phyloP scores from a whole-genome alignment of 2,329 filamentous ascomycete genomes.

The Fusarium nurragi region DNA sequence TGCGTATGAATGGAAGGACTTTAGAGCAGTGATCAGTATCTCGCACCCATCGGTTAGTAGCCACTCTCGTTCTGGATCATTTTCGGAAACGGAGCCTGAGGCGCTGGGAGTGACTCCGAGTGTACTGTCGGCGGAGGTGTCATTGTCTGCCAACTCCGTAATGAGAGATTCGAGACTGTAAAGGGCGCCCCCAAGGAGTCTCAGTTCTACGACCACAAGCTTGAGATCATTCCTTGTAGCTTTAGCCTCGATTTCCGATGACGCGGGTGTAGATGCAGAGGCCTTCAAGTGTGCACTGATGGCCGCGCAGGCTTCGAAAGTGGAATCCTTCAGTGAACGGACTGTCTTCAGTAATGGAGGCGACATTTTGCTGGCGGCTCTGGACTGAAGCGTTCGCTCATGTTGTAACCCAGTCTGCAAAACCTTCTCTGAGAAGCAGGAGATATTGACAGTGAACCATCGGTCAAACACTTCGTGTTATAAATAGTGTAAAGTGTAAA shows the following conservation, averaged over 20 bases:
- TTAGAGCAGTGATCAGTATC: constrained; percentile 29
- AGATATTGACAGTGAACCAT: not conserved
- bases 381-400: not conserved
- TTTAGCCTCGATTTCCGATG: not conserved
- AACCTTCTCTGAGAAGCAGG: not conserved
- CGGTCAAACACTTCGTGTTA: not conserved
- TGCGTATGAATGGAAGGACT: constrained; percentile 19
- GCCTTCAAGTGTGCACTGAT: constrained; percentile 25
- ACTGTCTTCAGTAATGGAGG: constrained; percentile 27
- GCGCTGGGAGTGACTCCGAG: constrained; percentile 5
- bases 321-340: constrained; percentile 27
- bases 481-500: not conserved
- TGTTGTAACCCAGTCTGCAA: not conserved
- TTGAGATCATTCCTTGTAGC: constrained; percentile 25
- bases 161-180: constrained; percentile 40
- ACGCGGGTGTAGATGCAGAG: not conserved
- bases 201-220: constrained; percentile 31
- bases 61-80: constrained; percentile 25
- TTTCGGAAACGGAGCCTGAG: constrained; percentile 1
- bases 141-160: constrained; percentile 29
- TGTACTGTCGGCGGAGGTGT: constrained; percentile 15
- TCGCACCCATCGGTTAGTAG: constrained; percentile 37
- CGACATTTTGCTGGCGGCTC: constrained; percentile 17
- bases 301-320: constrained; percentile 28
- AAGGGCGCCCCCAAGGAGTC: constrained; percentile 38